Base-by-base conservation (phyloP, 257 asterid species). In the Penstemon barbatus region DNA sequence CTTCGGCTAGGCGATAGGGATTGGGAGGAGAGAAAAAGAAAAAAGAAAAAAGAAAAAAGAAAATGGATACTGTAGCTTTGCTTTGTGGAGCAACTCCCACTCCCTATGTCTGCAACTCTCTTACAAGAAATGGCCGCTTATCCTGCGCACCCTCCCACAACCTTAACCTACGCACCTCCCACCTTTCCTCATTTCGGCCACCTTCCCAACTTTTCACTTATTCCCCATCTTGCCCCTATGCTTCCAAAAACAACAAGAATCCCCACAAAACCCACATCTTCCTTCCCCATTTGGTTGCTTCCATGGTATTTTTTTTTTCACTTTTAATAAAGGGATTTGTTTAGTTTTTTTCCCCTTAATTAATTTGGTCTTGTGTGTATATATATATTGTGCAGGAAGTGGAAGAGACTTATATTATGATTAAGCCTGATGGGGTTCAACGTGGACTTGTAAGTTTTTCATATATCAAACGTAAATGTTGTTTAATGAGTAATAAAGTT, bases 401-500 rank as follows among this genome's bases (percentile, higher is more conserved):
- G 79, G 95, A 92, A 55, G 84, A 83, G 80, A 87, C 86, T 65
- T 92, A 92, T 61, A 86, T 92, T 48, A 92, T 92, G 98, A 84
- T 92, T 71, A 92, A 89, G 82, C 97, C 98, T 5, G 98, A 92
- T 65, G 98, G 98, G n/a, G 90, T 92, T 73, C 98, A 92, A 40
- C 91, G 97, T 65, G 95, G 96, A 12, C 97, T 92, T 65, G 98
- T 89, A 73, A 75, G 93, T 7, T 71, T 65, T 65, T 9, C 33
- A 15, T 18, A 37, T 62, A 7, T 8, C n/a, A 2, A 37, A n/a
- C 37, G 5, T 68, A 5, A 39, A 66, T 75, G 59, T 11, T 58
- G 62, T 40, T 58, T 42, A 10, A 41, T 67, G 57, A 12, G 59
- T 36, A 5, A 52, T 53, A 8, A 61, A 8, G n/a, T 63, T 71